Evolutionary conservation across 352 stramenopile species (phyloP).

Genomic region (Phytophthora vignae): DNA sequence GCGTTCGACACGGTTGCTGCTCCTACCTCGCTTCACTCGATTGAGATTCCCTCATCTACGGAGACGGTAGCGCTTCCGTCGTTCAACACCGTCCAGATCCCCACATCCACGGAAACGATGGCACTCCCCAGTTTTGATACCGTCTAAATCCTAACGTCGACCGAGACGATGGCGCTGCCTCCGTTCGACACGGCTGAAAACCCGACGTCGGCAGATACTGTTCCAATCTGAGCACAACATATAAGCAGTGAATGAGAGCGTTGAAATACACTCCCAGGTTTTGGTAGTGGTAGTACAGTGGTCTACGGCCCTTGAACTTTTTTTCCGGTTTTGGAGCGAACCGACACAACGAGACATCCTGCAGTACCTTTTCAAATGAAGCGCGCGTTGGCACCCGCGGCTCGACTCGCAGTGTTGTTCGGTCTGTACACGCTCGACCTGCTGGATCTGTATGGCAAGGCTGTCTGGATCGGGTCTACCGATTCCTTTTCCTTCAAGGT

Average conservation of each 20-base stretch:
- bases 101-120: slow-evolving; percentile 16
- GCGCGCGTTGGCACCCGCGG: neutral
- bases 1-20: slow-evolving; percentile 16
- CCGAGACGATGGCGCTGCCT: neutral
- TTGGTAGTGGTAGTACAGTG: too few relatives aligned
- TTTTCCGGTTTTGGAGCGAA: slow-evolving; percentile 20
- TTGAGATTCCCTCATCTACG: slow-evolving; percentile 21
- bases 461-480: slow-evolving; percentile 43
- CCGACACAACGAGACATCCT: slow-evolving; percentile 3
- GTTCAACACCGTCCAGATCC: slow-evolving; percentile 10
- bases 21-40: slow-evolving; percentile 9
- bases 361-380: slow-evolving; percentile 6
- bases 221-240: neutral
- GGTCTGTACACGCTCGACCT: slow-evolving; percentile 44
- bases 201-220: neutral
- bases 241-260: neutral
- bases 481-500: slow-evolving; percentile 50
- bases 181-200: neutral
- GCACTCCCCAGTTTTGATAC: neutral
- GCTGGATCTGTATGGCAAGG: slow-evolving; percentile 45
- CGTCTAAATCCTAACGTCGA: neutral
- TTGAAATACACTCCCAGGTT: neutral
- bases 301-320: too few relatives aligned
- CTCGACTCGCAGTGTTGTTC: slow-evolving; percentile 29
- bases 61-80: slow-evolving; percentile 21